Percentiles rank a stretch among this genome's conserved stretches.
Conservation (phyloP, 1,284 basidiomycete species). For the Termitomyces sp. region DNA sequence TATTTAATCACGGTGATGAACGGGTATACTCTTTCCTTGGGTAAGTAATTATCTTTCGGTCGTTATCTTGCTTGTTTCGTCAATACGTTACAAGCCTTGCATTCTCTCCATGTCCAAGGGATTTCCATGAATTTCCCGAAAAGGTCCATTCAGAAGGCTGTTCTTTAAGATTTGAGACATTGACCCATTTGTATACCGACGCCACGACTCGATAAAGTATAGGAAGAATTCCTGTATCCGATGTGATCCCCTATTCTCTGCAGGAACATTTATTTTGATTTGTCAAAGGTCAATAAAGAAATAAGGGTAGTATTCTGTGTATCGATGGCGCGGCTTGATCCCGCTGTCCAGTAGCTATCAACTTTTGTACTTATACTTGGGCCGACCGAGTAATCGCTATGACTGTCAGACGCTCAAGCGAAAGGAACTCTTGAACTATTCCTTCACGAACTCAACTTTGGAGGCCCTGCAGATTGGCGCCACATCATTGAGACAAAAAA, state of each 20-base stretch:
- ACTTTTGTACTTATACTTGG: not conserved
- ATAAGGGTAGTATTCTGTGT: not conserved
- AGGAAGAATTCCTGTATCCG: not conserved
- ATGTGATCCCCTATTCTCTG: not conserved
- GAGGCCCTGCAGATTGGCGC: not conserved
- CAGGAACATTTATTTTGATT: not conserved
- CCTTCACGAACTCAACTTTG: not conserved
- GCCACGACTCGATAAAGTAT: not conserved
- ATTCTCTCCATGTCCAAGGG: not conserved
- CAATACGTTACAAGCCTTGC: not conserved
- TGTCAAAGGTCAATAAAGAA: not conserved
- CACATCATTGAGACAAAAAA: not conserved
- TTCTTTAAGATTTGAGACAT: not conserved
- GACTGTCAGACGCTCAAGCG: not conserved
- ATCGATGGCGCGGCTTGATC: not conserved
- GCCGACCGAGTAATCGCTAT: not conserved
- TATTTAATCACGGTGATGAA: not conserved
- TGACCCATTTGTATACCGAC: not conserved
- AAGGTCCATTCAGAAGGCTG: not conserved
- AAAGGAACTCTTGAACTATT: not conserved
- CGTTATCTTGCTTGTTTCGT: too few species aligned
- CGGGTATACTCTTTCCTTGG: too few species aligned
- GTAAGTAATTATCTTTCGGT: too few species aligned
- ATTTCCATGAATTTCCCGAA: not conserved
- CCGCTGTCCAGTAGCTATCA: not conserved